phyloP scores from a whole-genome alignment of 2,329 filamentous ascomycete species.

The Emmonsia crescens region DNA sequence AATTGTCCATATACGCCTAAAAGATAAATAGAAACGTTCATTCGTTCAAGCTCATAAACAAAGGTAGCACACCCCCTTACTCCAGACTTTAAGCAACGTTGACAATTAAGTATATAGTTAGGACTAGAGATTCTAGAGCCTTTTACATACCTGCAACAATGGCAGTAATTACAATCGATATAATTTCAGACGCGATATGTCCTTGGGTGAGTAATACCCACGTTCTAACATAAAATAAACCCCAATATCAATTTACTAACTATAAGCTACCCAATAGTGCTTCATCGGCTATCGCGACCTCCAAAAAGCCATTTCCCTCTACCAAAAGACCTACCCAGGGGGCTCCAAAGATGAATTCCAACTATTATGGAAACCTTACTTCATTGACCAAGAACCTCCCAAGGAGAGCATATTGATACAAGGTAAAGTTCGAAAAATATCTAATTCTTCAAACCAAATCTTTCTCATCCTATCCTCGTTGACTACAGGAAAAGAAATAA shows the following conservation, averaged over 20 bases:
- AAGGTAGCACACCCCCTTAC: no score
- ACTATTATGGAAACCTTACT: slow-evolving; percentile 12
- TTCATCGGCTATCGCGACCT: slow-evolving; percentile 12
- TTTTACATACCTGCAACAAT: not conserved
- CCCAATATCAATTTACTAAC: no score
- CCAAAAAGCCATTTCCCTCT: slow-evolving; percentile 10
- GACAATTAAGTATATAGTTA: no score
- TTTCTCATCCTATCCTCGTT: not conserved
- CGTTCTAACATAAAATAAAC: not conserved
- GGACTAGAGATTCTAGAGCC: no score
- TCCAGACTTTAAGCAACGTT: no score
- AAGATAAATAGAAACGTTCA: not conserved
- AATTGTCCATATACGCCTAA: not conserved
- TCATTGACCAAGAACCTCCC: slow-evolving; percentile 11
- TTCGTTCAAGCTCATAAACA: no score
- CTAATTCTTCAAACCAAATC: not conserved
- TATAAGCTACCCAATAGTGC: slow-evolving; percentile 12
- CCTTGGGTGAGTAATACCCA: slow-evolving; percentile 7
- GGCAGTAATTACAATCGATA: slow-evolving; percentile 5
- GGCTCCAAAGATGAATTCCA: slow-evolving; percentile 10
- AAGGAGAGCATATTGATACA: slow-evolving; percentile 10
- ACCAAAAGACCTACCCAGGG: slow-evolving; percentile 12
- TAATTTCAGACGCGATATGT: slow-evolving; percentile 8
- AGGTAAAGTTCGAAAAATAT: slow-evolving; percentile 3
- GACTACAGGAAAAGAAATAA: not conserved